Evolutionary conservation across 257 asterid species (phyloP).

Genomic region (Mentha longifolia): DNA sequence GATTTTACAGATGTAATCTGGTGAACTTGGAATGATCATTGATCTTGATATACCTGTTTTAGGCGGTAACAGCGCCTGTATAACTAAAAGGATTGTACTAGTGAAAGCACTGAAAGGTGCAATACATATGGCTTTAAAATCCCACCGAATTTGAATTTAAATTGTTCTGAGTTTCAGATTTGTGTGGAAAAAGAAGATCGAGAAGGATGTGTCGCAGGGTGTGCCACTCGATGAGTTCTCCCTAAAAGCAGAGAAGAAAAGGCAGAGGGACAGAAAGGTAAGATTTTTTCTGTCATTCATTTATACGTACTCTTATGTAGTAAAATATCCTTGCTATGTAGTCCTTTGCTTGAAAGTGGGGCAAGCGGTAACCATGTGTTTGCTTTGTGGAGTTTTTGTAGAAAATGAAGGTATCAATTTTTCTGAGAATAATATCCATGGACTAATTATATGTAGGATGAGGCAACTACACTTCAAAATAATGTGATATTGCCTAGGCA

Average conservation of each 20-base stretch:
- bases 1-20: not conserved
- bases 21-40: not conserved
- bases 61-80: not conserved
- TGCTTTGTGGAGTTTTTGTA: not conserved
- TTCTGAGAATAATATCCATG: not conserved
- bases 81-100: constrained; percentile 7
- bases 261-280: constrained; percentile 84
- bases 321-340: constrained; percentile 28
- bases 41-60: not conserved
- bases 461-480: not conserved
- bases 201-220: constrained; percentile 73
- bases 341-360: not conserved
- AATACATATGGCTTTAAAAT: not conserved
- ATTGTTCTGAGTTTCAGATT: constrained; percentile 51
- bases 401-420: constrained; percentile 12
- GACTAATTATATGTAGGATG: constrained; percentile 10
- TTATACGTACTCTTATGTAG: not conserved
- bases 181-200: constrained; percentile 92
- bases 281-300: not conserved
- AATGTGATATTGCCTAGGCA: not conserved
- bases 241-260: constrained; percentile 68
- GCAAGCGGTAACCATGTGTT: not conserved
- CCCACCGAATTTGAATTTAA: not conserved
- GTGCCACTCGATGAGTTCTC: constrained; percentile 75
- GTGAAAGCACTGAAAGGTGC: constrained; percentile 19